Base-by-base conservation (phyloP, 768 basidiomycete species). In the Crassisporium funariophilum region DNA sequence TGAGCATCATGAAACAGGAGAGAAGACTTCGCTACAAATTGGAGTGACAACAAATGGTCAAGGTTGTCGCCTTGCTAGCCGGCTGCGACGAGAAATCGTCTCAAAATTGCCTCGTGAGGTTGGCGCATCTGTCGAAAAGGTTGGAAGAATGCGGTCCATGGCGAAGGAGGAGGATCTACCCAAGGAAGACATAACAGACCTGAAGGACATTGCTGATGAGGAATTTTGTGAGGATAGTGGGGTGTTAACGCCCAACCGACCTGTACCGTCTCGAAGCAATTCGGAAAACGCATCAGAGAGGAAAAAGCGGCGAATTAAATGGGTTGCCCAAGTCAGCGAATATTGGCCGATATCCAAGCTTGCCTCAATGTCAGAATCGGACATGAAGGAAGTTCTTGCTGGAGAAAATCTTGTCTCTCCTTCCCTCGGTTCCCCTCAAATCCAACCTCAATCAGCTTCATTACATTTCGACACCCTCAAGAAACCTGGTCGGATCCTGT, bases 321-420 rank as follows among this genome's bases (percentile, higher is more conserved):
- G 93, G 91, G 86, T 97, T 3, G 85, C 92, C 0, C 95, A 98
- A 63, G 81, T 98, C 56, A 95, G 92, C 74, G 95, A 98, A 63
- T 98, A 97, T 64, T 98, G 93, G 91, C 86, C 92, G 0, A 74
- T 94, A 38, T 77, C 86, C 9, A 82, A 79, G 33, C 77, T 98
- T 6, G 85, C 91, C 0, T 64, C 68, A 8, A 78, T 97, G 77
- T 72, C 81, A 13, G 74, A 78, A 29, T 60, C 58, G 15, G 89
- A 92, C 4, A 88, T 95, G 82, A 65, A 73, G 9, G 69, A 74
- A n/a, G 64, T 90, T 5, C 63, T 92, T 17, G 71, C 74, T 31
- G 78, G 75, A 20, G 63, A 68, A 10, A 46, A 53, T 35, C 39
- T 49, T 22, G 11, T 49, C 2, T 52, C 50, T 19, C 41, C 50